Conservation (phyloP, 371 early-diverging fungal genomes). For the Mucor saturninus region DNA sequence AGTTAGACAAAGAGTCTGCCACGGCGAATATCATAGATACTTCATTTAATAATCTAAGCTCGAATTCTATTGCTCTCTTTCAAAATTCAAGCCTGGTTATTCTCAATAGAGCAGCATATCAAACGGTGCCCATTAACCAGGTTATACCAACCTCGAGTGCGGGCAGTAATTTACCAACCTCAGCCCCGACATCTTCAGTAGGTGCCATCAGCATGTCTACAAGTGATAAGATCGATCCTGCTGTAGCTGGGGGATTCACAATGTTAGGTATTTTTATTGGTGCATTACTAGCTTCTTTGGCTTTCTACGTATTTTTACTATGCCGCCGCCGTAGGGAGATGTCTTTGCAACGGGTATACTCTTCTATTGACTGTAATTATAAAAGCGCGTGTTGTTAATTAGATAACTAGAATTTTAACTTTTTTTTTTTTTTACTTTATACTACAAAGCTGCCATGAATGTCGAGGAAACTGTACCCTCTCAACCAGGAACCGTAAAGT, state of each 20-base stretch:
- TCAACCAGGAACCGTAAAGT: too few species aligned
- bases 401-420: too few species aligned
- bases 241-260: conserved; percentile 5
- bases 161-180: background rate
- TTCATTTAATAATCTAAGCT: background rate
- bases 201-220: background rate
- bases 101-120: background rate
- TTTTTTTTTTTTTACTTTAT: too few species aligned
- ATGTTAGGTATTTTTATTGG: background rate
- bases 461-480: too few species aligned
- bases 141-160: background rate
- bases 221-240: background rate
- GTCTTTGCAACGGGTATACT: too few species aligned
- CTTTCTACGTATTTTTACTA: background rate
- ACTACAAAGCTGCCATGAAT: too few species aligned
- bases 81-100: background rate
- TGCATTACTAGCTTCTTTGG: background rate
- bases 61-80: background rate
- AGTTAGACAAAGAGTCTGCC: background rate
- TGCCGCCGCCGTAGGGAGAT: background rate
- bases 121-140: background rate
- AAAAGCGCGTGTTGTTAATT: too few species aligned
- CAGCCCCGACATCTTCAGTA: background rate
- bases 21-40: background rate
- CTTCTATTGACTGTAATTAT: too few species aligned